phyloP scores from a whole-genome alignment of 192 early-diverging fungal species.

The Helicostylum pulchrum region DNA sequence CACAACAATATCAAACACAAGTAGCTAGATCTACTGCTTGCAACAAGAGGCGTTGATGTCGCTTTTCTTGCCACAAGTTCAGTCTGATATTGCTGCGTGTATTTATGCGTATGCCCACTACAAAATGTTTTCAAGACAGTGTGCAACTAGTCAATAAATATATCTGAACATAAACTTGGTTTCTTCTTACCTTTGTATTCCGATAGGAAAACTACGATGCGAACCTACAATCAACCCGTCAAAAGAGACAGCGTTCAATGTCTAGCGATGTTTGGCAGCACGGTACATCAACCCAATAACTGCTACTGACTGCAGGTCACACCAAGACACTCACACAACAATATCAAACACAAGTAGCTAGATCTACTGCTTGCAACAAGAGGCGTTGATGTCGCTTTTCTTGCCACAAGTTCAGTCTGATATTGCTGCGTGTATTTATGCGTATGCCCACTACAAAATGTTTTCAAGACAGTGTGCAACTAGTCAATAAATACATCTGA shows the following conservation, averaged over 20 bases:
- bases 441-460: too few relatives aligned
- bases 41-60: slow-evolving; percentile 9
- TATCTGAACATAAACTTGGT: too few relatives aligned
- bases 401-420: slow-evolving; percentile 6
- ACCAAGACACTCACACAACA: slow-evolving; percentile 1
- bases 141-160: too few relatives aligned
- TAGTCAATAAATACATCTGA: too few relatives aligned
- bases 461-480: too few relatives aligned
- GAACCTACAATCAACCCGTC: slow-evolving; percentile 4
- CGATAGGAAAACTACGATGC: not conserved
- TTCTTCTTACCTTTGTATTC: too few relatives aligned
- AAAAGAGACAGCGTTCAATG: slow-evolving; percentile 3
- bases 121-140: too few relatives aligned
- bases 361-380: slow-evolving; percentile 8
- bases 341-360: slow-evolving; percentile 13
- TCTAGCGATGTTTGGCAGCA: slow-evolving; percentile 15
- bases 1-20: slow-evolving; percentile 13
- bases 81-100: slow-evolving; percentile 1
- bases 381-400: slow-evolving; percentile 10
- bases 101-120: too few relatives aligned
- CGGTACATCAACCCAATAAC: slow-evolving; percentile 9
- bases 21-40: slow-evolving; percentile 11
- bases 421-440: not conserved
- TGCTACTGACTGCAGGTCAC: slow-evolving; percentile 9
- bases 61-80: slow-evolving; percentile 4